These are phyloP conservation scores for Colletotrichum sidae DNA, from an alignment of 2,329 filamentous ascomycete species.

Conservation along the genomic window DNA sequence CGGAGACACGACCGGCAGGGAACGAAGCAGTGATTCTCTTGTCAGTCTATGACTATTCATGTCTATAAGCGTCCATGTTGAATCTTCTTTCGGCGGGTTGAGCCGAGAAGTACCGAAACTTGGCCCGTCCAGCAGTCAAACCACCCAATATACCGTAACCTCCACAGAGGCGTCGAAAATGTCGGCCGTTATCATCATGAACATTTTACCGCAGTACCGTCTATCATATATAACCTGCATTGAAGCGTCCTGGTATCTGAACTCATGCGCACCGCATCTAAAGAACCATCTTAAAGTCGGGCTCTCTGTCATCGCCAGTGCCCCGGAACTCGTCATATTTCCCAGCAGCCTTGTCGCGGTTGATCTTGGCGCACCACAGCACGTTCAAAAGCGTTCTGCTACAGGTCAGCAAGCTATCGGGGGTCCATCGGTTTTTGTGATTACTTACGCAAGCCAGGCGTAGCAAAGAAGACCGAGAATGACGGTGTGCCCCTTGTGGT, in stretches of 20 bases:
- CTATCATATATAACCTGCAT: no score
- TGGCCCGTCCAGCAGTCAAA: neutral
- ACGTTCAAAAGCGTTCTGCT: constrained; percentile 70
- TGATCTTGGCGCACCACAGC: constrained; percentile 72
- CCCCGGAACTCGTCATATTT: constrained; percentile 69
- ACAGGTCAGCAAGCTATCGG: constrained; percentile 1
- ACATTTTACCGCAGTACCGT: neutral
- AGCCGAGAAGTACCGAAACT: neutral
- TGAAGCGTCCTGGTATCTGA: neutral
- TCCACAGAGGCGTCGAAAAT: neutral
- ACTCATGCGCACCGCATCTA: constrained; percentile 43
- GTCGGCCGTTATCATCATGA: neutral
- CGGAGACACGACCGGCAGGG: neutral
- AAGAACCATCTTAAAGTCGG: constrained; percentile 70
- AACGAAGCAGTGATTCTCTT: neutral
- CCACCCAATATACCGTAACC: neutral
- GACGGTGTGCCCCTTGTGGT: constrained; percentile 70
- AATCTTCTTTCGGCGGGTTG: neutral
- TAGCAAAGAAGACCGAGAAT: constrained; percentile 69
- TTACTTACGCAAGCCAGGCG: constrained; percentile 72
- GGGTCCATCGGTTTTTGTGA: accelerated
- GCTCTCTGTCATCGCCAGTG: constrained; percentile 72
- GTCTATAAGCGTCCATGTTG: neutral
- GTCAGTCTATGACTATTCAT: neutral
- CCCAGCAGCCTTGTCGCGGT: constrained; percentile 69